Evolutionary conservation across 805 yeast species (phyloP), one percentile per base, ranked within the genome.

Genomic region (Zygoascus bituminiphila): DNA sequence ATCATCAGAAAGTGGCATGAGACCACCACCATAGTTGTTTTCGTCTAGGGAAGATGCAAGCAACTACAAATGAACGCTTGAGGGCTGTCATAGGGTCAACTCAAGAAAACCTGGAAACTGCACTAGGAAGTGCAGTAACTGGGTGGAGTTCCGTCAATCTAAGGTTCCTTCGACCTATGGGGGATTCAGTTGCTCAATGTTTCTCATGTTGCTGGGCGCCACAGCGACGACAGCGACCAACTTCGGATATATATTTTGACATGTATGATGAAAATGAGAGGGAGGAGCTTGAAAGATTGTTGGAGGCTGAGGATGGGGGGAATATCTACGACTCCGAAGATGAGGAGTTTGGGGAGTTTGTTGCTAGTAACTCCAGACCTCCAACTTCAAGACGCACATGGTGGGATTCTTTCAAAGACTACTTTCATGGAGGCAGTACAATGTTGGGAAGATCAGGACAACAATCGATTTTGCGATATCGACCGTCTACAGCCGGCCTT

Each of bases 221-320:
- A 10, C 14, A 37, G 17, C 48, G 51, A 14, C 31, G 45, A 25
- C 33, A 46, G 15, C 39, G 61, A 26, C 41, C 59, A 12, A 48
- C 49, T 20, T 51, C 57, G 4, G 62, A 58, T 35, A 48, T 57
- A 25, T 58, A 56, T 45, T 58, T 58, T 50, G 62, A 58, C 44
- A 53, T 57, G 59, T 58, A 58, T 41, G 61, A 58, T 37, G 62
- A 58, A 25, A 58, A 55, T 8, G 61, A 50, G 19, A 46, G 57
- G 8, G 62, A 58, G 29, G 62, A 58, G 40, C 38, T 58, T 42
- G 62, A 57, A 42, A 46, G 59, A 26, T 44, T 58, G 33, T 33
- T 58, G 23, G 48, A 33, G 25, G 51, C 24, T 12, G 52, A 56
- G n/a, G 54, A 50, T 23, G 44, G 45, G 6, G 47, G 41, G 19